phyloP scores from a whole-genome alignment of 2,329 filamentous ascomycete genomes.

The Hypoxylon sp. region DNA sequence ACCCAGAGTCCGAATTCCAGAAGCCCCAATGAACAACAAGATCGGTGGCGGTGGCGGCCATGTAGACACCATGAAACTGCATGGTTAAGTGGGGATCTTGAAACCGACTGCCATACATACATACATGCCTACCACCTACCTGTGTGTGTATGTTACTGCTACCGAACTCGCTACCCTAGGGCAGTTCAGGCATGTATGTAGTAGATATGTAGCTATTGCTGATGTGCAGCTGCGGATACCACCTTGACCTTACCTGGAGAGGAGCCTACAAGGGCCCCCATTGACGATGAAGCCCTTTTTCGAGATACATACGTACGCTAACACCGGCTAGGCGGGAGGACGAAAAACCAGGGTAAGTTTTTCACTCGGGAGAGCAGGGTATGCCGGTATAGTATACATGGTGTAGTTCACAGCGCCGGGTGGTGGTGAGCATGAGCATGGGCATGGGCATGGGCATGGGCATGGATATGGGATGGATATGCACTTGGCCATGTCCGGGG shows the following conservation, averaged over 20 bases:
- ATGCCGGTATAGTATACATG: conserved; percentile 28
- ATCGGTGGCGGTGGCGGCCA: conserved; percentile 56
- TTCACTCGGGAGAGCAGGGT: conserved; percentile 31
- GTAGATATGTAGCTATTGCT: conserved; percentile 45
- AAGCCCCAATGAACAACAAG: conserved; percentile 49
- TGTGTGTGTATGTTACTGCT: conserved; percentile 29
- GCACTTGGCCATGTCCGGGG: conserved; percentile 35
- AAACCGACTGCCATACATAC: conserved; percentile 51
- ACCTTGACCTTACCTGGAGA: conserved; percentile 33
- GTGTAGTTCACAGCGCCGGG: conserved; percentile 30
- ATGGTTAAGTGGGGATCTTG: conserved; percentile 54
- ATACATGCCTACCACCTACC: neutral
- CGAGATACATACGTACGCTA: conserved; percentile 24
- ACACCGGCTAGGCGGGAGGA: conserved; percentile 36
- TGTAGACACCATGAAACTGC: conserved; percentile 50
- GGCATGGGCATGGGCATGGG: neutral
- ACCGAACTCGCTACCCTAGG: conserved; percentile 33
- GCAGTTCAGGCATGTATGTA: conserved; percentile 34
- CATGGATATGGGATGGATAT: conserved; percentile 29
- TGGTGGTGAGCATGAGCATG: neutral
- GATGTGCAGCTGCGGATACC: conserved; percentile 53
- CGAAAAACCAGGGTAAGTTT: conserved; percentile 17
- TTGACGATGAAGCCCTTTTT: conserved; percentile 30
- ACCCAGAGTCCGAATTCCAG: conserved; percentile 45
- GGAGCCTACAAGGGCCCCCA: conserved; percentile 16